phyloP scores from a whole-genome alignment of 352 stramenopile species.

The Plasmopara viticola region DNA sequence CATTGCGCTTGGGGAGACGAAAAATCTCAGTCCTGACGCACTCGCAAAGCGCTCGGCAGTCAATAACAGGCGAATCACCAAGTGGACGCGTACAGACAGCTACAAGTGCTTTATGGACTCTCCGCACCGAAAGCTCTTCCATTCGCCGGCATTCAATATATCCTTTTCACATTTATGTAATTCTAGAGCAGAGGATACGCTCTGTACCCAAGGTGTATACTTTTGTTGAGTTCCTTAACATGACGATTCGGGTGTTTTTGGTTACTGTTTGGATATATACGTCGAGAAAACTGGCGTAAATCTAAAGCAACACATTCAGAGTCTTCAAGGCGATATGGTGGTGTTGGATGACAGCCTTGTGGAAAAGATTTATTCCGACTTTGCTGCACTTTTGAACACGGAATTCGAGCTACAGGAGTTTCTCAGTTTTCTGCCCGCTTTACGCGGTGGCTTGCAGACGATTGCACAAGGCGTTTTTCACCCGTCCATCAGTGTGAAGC shows the following conservation, averaged over 20 bases:
- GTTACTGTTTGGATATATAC: slow-evolving; percentile 16
- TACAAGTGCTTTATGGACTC: slow-evolving; percentile 77
- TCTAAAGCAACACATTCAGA: slow-evolving; percentile 75
- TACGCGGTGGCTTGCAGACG: slow-evolving; percentile 68
- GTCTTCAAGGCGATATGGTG: slow-evolving; percentile 65
- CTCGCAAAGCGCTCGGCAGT: slow-evolving; percentile 64
- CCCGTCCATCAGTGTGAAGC: slow-evolving; percentile 80
- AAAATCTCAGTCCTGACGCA: slow-evolving; percentile 69
- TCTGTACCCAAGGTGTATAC: not conserved
- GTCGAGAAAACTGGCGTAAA: slow-evolving; percentile 74
- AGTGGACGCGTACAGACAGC: slow-evolving; percentile 81
- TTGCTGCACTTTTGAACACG: slow-evolving; percentile 59
- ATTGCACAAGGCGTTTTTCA: slow-evolving; percentile 85
- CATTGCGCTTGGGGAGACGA: slow-evolving; percentile 66
- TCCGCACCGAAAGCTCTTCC: slow-evolving; percentile 33
- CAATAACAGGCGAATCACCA: slow-evolving; percentile 86
- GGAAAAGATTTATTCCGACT: slow-evolving; percentile 79
- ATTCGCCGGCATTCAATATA: slow-evolving; percentile 83
- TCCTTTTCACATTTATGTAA: slow-evolving; percentile 47
- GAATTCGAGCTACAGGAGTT: slow-evolving; percentile 82
- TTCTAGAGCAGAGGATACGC: slow-evolving; percentile 26
- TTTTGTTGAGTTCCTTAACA: slow-evolving; percentile 39
- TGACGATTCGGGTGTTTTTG: slow-evolving; percentile 18
- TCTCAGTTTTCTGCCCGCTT: slow-evolving; percentile 71
- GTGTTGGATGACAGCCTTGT: slow-evolving; percentile 73